Conservation (phyloP, 140 eudicot genomes). For the Erigeron philadelphicus region DNA sequence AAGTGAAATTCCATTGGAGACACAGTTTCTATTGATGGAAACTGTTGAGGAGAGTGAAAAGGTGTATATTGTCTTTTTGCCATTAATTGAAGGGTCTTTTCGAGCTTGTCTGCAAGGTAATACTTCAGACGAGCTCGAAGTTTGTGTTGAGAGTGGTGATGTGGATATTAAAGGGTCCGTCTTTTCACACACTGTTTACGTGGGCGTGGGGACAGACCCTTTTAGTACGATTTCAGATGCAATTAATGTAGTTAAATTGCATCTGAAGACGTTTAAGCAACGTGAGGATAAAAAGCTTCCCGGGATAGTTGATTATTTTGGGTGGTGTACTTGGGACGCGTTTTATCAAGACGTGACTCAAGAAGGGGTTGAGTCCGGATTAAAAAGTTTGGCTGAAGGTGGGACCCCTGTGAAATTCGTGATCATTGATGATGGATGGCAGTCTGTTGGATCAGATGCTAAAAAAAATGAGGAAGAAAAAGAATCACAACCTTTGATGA, state of each 20-base stretch:
- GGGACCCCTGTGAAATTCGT: slow-evolving; percentile 79
- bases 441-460: slow-evolving; percentile 51
- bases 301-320: slow-evolving; percentile 70
- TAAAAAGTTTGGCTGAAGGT: slow-evolving; percentile 55
- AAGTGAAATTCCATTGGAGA: slow-evolving; percentile 71
- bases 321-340: slow-evolving; percentile 99
- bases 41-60: slow-evolving; percentile 40
- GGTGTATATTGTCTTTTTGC: slow-evolving; percentile 63
- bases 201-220: slow-evolving; percentile 72
- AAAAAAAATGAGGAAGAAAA: slow-evolving; percentile 24
- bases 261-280: slow-evolving; percentile 56
- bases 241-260: slow-evolving; percentile 44
- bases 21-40: slow-evolving; percentile 79
- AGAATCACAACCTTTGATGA: slow-evolving; percentile 34
- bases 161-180: slow-evolving; percentile 38
- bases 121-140: slow-evolving; percentile 56
- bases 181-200: slow-evolving; percentile 48
- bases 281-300: slow-evolving; percentile 74
- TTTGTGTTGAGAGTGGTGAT: slow-evolving; percentile 89
- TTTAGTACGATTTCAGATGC: slow-evolving; percentile 62
- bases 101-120: slow-evolving; percentile 84
- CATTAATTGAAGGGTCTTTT: slow-evolving; percentile 73
- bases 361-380: slow-evolving; percentile 86
- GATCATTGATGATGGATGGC: slow-evolving; percentile 98
- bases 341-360: slow-evolving; percentile 86